These are phyloP conservation scores for Cornus controversa DNA, from an alignment of 148 eudicot genomes.

Conservation along the genomic window DNA sequence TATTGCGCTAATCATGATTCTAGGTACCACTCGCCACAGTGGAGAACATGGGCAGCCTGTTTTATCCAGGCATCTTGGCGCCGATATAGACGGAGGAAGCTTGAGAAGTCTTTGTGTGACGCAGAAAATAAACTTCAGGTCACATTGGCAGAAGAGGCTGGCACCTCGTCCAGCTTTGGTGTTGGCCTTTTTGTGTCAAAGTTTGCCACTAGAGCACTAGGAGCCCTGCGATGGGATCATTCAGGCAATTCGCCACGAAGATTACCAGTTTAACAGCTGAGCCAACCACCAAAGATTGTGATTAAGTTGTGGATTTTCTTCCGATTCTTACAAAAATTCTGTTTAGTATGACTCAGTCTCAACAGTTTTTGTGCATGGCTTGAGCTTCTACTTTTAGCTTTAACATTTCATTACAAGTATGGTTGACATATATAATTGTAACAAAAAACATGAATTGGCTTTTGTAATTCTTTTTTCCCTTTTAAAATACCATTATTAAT, in stretches of 20 bases:
- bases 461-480: too few species aligned
- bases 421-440: too few species aligned
- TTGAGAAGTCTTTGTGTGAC: constrained; percentile 17
- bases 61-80: constrained; percentile 44
- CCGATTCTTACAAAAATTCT: too few species aligned
- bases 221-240: constrained; percentile 4
- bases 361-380: too few species aligned
- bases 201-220: constrained; percentile 26
- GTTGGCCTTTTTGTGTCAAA: constrained; percentile 18
- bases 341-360: too few species aligned
- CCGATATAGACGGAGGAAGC: constrained; percentile 28
- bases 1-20: constrained; percentile 9
- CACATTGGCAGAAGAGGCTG: constrained; percentile 8
- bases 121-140: constrained; percentile 9
- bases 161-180: constrained; percentile 20
- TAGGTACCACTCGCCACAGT: constrained; percentile 38
- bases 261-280: constrained; percentile 10
- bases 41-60: constrained; percentile 49
- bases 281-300: constrained; percentile 14
- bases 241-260: constrained; percentile 5
- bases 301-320: too few species aligned
- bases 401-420: too few species aligned
- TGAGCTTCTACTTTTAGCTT: too few species aligned
- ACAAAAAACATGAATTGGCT: too few species aligned
- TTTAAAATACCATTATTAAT: too few species aligned